A percentile compares a stretch with the other conserved stretches of the same genome.
Conservation (phyloP, 2,329 filamentous ascomycete genomes). For the Biscogniauxia sp. region DNA sequence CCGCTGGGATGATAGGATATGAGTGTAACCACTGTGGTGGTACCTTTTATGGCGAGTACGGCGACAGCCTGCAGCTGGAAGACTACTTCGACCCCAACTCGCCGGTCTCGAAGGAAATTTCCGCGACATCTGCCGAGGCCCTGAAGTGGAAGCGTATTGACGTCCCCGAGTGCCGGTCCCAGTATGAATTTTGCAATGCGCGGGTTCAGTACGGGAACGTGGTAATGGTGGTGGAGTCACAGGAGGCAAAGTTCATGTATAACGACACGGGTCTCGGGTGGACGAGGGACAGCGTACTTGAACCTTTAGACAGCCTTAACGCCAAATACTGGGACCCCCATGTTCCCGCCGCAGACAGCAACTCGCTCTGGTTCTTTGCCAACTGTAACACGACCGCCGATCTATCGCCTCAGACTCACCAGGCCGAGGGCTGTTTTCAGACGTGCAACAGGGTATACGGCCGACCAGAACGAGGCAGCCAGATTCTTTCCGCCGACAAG, state of each 20-base stretch:
- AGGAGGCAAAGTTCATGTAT: neutral
- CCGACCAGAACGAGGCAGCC: neutral
- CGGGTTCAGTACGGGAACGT: conserved; percentile 2
- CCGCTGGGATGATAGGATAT: neutral
- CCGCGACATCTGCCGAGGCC: neutral
- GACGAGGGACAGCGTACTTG: conserved; percentile 1
- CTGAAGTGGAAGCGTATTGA: neutral
- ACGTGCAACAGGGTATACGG: conserved; percentile 1
- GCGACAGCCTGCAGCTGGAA: neutral
- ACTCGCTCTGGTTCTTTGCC: conserved; percentile 1
- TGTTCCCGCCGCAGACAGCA: conserved; percentile 1
- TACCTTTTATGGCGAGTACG: neutral
- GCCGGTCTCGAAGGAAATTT: neutral
- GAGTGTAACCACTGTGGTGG: neutral
- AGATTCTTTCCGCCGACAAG: neutral
- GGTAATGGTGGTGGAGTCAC: conserved; percentile 1
- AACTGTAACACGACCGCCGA: neutral
- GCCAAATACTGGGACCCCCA: neutral
- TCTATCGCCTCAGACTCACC: neutral
- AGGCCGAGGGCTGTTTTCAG: neutral
- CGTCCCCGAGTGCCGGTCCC: neutral
- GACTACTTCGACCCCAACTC: neutral
- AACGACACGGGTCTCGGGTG: conserved; percentile 1
- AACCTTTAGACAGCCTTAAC: neutral
- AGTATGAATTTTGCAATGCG: neutral